Evolutionary conservation across 345 rosid species (phyloP), one percentile per base, ranked within the genome.

Genomic region (Eucalyptus curtisii): DNA sequence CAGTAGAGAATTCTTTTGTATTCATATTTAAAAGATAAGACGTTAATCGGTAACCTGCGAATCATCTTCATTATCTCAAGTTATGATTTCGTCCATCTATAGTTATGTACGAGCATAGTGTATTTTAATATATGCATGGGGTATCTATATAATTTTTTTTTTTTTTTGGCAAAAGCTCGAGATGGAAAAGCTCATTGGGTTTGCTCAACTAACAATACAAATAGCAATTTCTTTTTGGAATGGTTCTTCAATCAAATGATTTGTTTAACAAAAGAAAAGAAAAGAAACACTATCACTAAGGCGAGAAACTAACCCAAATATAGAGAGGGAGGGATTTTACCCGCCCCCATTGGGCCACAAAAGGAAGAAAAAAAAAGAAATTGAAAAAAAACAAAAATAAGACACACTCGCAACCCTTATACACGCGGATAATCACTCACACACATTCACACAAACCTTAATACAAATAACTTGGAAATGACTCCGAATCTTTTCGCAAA

Each of bases 401-500:
- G 45, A 44, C 9, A 44, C 7, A 50, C 52, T 15, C 1, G 1
- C 19, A 15, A 15, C 6, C 52, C 52, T 15, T 6, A 49, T 49
- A 1, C 44, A 49, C 7, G 1, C 7, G 0, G 0, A 49, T 15
- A 49, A 14, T 49, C 52, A 2, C 52, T 15, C 52, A 49, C 52
- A 49, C 52, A 49, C 5, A 48, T 49, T 49, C 52, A 49, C 7
- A 1, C 52, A 49, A 49, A 15, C 52, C 52, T 1, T 49, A 49
- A 49, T 49, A 49, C 7, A 49, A 49, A 49, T 15, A 15, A 49
- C 7, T 49, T 49, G 52, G 3, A 49, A 50, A 50, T 50, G 53
- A 50, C 53, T 50, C 20, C 8, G 20, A 6, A 50, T 50, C 1
- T 50, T 50, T 50, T 50, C 20, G 8, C 53, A 50, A 50, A 50